Percentiles rank a stretch among this genome's conserved stretches.
Conservation (phyloP, 805 yeast genomes). For the Myxozyma mucilagina region DNA sequence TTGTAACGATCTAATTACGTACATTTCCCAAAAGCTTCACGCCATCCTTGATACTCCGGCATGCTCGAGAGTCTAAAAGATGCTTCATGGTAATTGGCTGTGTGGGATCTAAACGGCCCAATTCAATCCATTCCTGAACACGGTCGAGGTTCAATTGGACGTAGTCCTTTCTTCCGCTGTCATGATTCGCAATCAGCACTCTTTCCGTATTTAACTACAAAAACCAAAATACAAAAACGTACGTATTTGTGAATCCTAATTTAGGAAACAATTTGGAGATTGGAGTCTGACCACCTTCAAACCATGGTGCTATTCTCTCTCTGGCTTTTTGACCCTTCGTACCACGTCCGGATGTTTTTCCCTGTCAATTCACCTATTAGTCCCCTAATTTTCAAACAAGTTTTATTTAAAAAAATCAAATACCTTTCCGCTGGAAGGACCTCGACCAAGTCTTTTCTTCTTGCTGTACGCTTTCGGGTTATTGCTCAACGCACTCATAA, state of each 20-base stretch:
- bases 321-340: slow-evolving; percentile 98
- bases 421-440: slow-evolving; percentile 60
- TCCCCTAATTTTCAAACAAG: not conserved
- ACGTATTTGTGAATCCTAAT: slow-evolving; percentile 63
- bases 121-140: slow-evolving; percentile 68
- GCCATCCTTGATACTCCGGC: slow-evolving; percentile 75
- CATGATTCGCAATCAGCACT: not conserved
- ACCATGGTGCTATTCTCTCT: slow-evolving; percentile 85
- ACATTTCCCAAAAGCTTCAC: slow-evolving; percentile 75
- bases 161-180: slow-evolving; percentile 14
- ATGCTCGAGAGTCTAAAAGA: slow-evolving; percentile 72
- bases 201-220: not conserved
- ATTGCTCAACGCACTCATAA: slow-evolving; percentile 10
- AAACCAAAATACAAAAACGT: slow-evolving; percentile 1
- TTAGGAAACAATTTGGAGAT: slow-evolving; percentile 81
- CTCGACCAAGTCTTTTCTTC: slow-evolving; percentile 85
- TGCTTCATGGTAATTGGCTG: slow-evolving; percentile 65
- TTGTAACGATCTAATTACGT: slow-evolving; percentile 35
- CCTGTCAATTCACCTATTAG: slow-evolving; percentile 44
- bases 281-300: slow-evolving; percentile 99
- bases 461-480: slow-evolving; percentile 38
- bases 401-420: not conserved
- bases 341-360: slow-evolving; percentile 96
- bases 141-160: slow-evolving; percentile 60
- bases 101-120: slow-evolving; percentile 59